Conservation (phyloP, 1,139 yeast species). For the Geotrichum cucujoidarum region DNA sequence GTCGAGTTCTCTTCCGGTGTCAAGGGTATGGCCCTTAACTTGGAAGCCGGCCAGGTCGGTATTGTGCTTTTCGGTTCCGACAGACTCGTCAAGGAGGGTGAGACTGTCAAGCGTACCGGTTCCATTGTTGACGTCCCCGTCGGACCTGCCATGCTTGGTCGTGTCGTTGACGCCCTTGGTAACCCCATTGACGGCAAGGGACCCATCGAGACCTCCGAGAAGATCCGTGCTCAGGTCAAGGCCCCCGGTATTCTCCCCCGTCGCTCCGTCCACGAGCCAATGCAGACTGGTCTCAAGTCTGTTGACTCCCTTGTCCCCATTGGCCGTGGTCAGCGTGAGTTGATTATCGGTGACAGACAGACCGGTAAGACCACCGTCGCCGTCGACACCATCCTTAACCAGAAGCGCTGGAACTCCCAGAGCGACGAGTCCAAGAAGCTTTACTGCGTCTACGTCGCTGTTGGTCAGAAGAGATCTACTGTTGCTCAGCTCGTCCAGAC, state of each 20-base stretch:
- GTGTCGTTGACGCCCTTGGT: conserved; percentile 99
- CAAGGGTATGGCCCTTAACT: conserved; percentile 99
- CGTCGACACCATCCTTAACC: conserved; percentile 95
- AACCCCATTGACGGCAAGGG: conserved; percentile 99
- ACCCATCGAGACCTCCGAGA: conserved; percentile 81
- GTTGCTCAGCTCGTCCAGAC: conserved; percentile 99
- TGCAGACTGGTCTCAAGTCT: conserved; percentile 99
- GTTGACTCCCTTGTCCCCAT: conserved; percentile 98
- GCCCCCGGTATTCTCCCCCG: conserved; percentile 99
- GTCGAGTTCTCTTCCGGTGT: conserved; percentile 99
- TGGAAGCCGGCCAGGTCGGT: conserved; percentile 99
- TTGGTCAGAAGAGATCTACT: conserved; percentile 99
- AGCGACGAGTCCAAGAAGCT: conserved; percentile 93
- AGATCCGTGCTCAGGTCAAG: conserved; percentile 96
- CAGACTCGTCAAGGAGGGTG: conserved; percentile 98
- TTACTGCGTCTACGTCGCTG: conserved; percentile 99
- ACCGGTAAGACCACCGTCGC: conserved; percentile 99
- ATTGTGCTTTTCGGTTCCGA: conserved; percentile 99
- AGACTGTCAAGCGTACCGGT: conserved; percentile 99
- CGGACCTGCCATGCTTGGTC: conserved; percentile 97
- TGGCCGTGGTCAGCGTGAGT: conserved; percentile 99
- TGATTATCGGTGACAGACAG: conserved; percentile 99
- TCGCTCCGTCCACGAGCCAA: conserved; percentile 97
- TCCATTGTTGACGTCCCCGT: conserved; percentile 98
- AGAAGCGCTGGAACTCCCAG: conserved; percentile 97